These are phyloP conservation scores for Colletotrichum somersetense DNA, from an alignment of 2,329 filamentous ascomycete species.

Conservation along the genomic window DNA sequence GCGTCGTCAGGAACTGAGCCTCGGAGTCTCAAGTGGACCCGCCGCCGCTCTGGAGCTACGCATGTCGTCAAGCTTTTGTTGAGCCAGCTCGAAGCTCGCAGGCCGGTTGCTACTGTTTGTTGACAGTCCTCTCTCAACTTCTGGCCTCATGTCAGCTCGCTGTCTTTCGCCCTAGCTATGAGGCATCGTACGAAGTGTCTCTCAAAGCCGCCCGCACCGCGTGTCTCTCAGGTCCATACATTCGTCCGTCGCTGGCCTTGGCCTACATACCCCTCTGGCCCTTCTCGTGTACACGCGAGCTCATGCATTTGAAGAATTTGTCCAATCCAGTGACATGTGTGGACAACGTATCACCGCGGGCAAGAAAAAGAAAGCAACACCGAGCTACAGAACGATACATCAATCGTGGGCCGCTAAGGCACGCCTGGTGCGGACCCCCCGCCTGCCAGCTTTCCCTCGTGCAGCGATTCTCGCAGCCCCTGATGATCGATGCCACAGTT, in stretches of 20 bases:
- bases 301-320: constrained; percentile 13
- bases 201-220: constrained; percentile 21
- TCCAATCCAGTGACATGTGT: constrained; percentile 18
- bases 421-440: constrained; percentile 26
- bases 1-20: constrained; percentile 17
- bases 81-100: constrained; percentile 13
- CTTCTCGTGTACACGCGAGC: constrained; percentile 23
- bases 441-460: constrained; percentile 36
- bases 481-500: constrained; percentile 41
- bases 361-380: not conserved
- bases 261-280: not conserved
- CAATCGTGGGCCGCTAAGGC: constrained; percentile 38
- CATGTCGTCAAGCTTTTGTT: constrained; percentile 33
- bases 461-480: constrained; percentile 31
- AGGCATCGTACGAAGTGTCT: constrained; percentile 1
- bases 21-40: constrained; percentile 24
- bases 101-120: constrained; percentile 4
- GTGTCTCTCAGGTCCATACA: constrained; percentile 19
- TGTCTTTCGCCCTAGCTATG: constrained; percentile 1
- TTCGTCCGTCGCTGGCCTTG: not conserved
- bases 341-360: not conserved
- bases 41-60: constrained; percentile 20
- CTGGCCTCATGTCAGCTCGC: not conserved
- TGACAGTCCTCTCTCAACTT: constrained; percentile 12
- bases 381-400: constrained; percentile 26